Evolutionary conservation across 2,329 filamentous ascomycete species (phyloP), one percentile per base, ranked within the genome.

Genomic region (Colletotrichum sp.): DNA sequence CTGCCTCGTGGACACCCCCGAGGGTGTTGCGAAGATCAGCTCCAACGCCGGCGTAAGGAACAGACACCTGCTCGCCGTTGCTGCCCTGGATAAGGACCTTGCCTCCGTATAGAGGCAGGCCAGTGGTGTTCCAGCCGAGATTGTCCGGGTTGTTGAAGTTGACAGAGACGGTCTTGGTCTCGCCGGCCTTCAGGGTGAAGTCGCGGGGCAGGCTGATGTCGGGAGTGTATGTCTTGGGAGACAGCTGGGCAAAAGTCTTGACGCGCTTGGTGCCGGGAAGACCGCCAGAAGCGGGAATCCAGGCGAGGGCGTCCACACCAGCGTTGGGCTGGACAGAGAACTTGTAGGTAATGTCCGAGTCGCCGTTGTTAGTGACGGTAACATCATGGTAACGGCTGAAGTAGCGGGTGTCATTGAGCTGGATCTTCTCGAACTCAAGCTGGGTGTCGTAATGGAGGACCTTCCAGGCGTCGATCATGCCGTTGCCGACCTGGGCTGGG

Each of bases 351-450:
- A 84, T 78, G 6, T 81, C 78, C 18, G 81, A 78, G 27, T 79
- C 78, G 65, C 82, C 85, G 39, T 81, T 81, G 78, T 88, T 88
- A 66, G 80, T 83, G 74, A 88, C 81, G 60, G 77, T 76, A 10
- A 82, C 67, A 3, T 79, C 74, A 75, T 80, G 78, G 43, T 79
- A 79, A 60, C 76, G 78, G 48, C 80, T 77, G 77, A 88, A 85
- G 77, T 86, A 79, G 60, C 82, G 81, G 7, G 86, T 88, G 76
- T 89, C 87, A 75, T 88, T 88, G 76, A 88, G 84, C 39, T 82
- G 82, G 34, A 88, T 83, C 76, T 84, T 86, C 32, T 84, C 83
- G 6, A 84, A 85, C 25, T 83, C 82, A 43, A 88, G 79, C n/a
- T 80, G 76, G 5, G 85, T 86, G 5, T 77, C 83, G 25, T 86